Evolutionary conservation across 345 rosid genomes (phyloP).

Genomic region (Citrus trifoliata): DNA sequence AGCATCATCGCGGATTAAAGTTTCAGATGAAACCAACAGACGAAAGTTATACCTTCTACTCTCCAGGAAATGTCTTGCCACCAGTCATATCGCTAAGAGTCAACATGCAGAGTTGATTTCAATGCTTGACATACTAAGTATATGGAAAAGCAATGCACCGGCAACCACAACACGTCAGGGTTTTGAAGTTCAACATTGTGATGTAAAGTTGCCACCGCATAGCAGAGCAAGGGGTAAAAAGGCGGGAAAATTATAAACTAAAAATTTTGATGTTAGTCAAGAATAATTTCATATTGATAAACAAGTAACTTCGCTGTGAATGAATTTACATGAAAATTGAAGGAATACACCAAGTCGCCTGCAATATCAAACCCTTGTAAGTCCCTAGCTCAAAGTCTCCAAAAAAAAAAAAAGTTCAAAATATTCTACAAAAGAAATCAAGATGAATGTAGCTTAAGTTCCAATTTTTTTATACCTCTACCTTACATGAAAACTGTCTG

Average conservation of each 20-base stretch:
- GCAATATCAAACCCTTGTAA: not conserved
- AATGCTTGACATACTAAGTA: not conserved
- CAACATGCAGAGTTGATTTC: not conserved
- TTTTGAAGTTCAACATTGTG: not conserved
- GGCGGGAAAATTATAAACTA: not conserved
- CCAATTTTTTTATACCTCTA: no score
- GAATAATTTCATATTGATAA: not conserved
- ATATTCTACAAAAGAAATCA: not conserved
- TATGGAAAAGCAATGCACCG: not conserved
- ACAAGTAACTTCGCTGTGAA: not conserved
- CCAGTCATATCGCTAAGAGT: not conserved
- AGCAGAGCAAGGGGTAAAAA: not conserved
- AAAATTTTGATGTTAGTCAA: not conserved
- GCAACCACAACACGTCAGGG: not conserved
- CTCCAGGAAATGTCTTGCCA: not conserved
- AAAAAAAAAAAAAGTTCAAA: not conserved
- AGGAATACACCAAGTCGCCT: not conserved
- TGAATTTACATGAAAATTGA: not conserved
- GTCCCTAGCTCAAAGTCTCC: not conserved
- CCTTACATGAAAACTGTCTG: no score
- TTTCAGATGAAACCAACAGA: not conserved
- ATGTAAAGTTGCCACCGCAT: not conserved
- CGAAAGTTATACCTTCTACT: not conserved
- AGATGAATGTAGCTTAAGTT: not conserved
- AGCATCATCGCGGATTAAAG: not conserved